Percentiles rank a stretch among this genome's conserved stretches.
These are phyloP conservation scores for Puccinia polysora DNA, from an alignment of 1,284 basidiomycete species.

Conservation along the genomic window DNA sequence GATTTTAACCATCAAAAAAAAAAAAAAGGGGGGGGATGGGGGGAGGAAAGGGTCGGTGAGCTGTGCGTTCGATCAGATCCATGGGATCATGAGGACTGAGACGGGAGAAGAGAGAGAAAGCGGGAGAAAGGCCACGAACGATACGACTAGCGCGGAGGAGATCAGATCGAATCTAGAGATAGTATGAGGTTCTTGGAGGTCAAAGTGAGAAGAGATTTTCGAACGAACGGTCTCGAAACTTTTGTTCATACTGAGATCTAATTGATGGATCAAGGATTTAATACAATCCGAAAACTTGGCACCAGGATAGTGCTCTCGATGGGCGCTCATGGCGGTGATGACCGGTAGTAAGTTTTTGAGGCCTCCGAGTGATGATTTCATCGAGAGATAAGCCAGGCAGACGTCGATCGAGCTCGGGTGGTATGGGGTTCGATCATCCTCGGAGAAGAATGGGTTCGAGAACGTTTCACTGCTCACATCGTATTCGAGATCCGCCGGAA, in stretches of 20 bases:
- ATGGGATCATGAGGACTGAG: too few relatives aligned
- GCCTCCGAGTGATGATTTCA: conserved; percentile 5
- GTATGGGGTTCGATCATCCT: not conserved
- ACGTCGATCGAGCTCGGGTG: not conserved
- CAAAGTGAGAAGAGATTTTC: not conserved
- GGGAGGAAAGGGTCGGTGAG: too few relatives aligned
- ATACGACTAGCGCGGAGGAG: too few relatives aligned
- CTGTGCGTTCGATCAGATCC: too few relatives aligned
- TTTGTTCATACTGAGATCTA: conserved; percentile 22
- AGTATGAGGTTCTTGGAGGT: conserved; percentile 7
- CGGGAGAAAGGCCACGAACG: too few relatives aligned
- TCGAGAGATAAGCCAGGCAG: not conserved
- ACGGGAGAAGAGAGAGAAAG: too few relatives aligned
- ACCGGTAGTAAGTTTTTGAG: conserved; percentile 16
- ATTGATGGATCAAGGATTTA: conserved; percentile 12
- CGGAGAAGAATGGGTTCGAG: not conserved
- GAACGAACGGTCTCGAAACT: too few relatives aligned
- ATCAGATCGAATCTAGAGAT: too few relatives aligned
- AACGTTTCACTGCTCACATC: not conserved
- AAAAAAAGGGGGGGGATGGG: too few relatives aligned
- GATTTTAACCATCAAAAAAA: not conserved
- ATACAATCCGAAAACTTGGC: conserved; percentile 2
- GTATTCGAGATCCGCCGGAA: conserved; percentile 1
- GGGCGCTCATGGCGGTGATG: conserved; percentile 1
- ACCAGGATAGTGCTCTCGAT: not conserved